Percentiles rank a stretch among this genome's conserved stretches.
phyloP scores from a whole-genome alignment of 2,329 filamentous ascomycete genomes.

The Tolypocladium sp. region DNA sequence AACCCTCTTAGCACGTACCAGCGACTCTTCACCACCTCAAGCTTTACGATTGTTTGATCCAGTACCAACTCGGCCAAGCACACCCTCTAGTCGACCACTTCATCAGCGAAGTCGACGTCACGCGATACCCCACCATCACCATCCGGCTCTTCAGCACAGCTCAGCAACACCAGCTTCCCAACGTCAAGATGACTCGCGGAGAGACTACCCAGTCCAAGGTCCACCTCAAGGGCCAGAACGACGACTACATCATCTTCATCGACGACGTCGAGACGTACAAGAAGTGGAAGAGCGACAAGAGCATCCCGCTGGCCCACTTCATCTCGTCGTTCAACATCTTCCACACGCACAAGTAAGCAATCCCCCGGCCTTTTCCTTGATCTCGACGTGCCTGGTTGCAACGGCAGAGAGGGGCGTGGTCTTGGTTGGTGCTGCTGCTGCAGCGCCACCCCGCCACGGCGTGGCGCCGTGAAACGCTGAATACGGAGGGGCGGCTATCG shows the following conservation, averaged over 20 bases:
- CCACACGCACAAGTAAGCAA: slow-evolving; percentile 73
- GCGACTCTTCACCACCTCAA: not conserved
- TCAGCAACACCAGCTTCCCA: slow-evolving; percentile 5
- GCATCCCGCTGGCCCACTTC: slow-evolving; percentile 73
- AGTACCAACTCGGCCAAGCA: not conserved
- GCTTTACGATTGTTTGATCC: not conserved
- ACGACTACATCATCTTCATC: slow-evolving; percentile 52
- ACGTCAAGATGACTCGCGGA: slow-evolving; percentile 57
- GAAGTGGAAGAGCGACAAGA: slow-evolving; percentile 77
- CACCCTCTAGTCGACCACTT: not conserved
- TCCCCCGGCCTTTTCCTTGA: slow-evolving; percentile 5
- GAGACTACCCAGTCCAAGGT: slow-evolving; percentile 66
- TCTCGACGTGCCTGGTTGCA: not conserved
- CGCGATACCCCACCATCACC: slow-evolving; percentile 5
- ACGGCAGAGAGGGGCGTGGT: not conserved
- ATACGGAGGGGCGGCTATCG: not conserved
- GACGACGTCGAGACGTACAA: slow-evolving; percentile 54
- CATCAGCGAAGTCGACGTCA: not conserved
- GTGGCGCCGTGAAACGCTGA: not conserved
- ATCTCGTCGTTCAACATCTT: slow-evolving; percentile 86
- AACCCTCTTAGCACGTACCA: not conserved
- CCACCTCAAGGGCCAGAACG: slow-evolving; percentile 67
- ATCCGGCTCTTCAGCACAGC: not conserved
- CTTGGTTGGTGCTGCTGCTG: not conserved
- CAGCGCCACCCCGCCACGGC: not conserved